A percentile compares a stretch with the other conserved stretches of the same genome.
These are phyloP conservation scores for Boletus sp. DNA, from an alignment of 1,284 basidiomycete genomes.

Conservation along the genomic window DNA sequence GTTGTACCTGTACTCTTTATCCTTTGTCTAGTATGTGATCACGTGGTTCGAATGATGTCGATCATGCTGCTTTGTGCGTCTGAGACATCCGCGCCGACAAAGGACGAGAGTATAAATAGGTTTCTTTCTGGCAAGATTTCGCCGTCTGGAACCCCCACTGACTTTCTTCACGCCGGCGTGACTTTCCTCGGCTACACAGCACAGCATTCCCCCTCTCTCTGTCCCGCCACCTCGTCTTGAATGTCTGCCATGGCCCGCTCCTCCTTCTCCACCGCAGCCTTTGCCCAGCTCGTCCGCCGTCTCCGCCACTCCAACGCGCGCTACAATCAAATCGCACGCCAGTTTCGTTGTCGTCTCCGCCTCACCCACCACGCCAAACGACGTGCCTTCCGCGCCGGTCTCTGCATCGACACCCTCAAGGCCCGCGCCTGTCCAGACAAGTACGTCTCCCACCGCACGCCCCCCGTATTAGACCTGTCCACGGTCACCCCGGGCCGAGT, in stretches of 20 bases:
- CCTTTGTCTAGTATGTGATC: conserved; percentile 1
- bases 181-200: conserved; percentile 10
- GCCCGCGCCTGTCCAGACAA: conserved; percentile 45
- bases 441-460: conserved; percentile 44
- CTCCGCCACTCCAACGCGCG: conserved; percentile 48
- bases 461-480: conserved; percentile 47
- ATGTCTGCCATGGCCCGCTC: conserved; percentile 33
- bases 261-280: conserved; percentile 30
- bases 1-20: neutral
- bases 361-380: conserved; percentile 49
- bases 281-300: conserved; percentile 43
- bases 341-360: conserved; percentile 36
- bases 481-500: neutral
- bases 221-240: conserved; percentile 2
- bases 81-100: conserved; percentile 16
- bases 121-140: neutral
- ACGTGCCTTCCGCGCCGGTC: conserved; percentile 46
- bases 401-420: conserved; percentile 46
- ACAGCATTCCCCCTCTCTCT: conserved; percentile 18
- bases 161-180: conserved; percentile 29
- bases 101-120: conserved; percentile 15
- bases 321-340: conserved; percentile 42
- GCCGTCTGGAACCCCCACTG: conserved; percentile 13
- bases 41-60: neutral
- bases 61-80: conserved; percentile 19